phyloP scores from a whole-genome alignment of 768 basidiomycete genomes.

The Jaapia argillacea region DNA sequence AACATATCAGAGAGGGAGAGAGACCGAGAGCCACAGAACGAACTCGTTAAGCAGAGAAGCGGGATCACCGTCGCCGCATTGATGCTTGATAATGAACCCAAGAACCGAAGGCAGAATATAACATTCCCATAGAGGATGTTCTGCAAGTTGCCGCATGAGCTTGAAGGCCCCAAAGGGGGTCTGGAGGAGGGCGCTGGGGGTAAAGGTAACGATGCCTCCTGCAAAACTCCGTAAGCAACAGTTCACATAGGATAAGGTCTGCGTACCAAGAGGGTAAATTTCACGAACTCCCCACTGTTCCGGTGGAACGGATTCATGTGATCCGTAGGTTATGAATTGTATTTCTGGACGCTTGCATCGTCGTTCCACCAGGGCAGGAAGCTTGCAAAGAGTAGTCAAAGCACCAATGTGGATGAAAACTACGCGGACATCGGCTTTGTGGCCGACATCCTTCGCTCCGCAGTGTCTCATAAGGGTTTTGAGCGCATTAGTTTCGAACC shows the following conservation, averaged over 20 bases:
- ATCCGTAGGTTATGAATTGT: slow-evolving; percentile 62
- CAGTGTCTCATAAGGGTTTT: slow-evolving; percentile 32
- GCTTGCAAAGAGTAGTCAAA: slow-evolving; percentile 33
- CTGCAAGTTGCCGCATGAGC: slow-evolving; percentile 38
- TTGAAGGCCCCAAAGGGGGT: slow-evolving; percentile 38
- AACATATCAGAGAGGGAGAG: not conserved
- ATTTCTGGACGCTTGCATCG: slow-evolving; percentile 32
- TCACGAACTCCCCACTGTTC: slow-evolving; percentile 53
- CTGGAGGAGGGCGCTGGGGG: slow-evolving; percentile 45
- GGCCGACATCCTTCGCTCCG: slow-evolving; percentile 26
- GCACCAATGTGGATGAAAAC: slow-evolving; percentile 63
- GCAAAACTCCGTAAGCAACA: not conserved
- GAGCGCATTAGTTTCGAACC: slow-evolving; percentile 35
- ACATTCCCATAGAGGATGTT: slow-evolving; percentile 60
- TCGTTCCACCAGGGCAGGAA: slow-evolving; percentile 40
- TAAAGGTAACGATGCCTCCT: slow-evolving; percentile 74
- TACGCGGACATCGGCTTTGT: slow-evolving; percentile 31
- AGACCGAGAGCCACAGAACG: too few relatives aligned
- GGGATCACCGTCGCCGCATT: too few relatives aligned
- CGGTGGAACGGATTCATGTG: slow-evolving; percentile 41
- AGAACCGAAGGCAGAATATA: slow-evolving; percentile 59
- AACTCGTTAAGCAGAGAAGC: not conserved
- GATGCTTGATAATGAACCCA: too few relatives aligned
- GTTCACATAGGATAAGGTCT: not conserved
- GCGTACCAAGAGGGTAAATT: slow-evolving; percentile 59